Evolutionary conservation across 345 rosid genomes (phyloP), one percentile per base, ranked within the genome.

Genomic region (Luvunga scandens): DNA sequence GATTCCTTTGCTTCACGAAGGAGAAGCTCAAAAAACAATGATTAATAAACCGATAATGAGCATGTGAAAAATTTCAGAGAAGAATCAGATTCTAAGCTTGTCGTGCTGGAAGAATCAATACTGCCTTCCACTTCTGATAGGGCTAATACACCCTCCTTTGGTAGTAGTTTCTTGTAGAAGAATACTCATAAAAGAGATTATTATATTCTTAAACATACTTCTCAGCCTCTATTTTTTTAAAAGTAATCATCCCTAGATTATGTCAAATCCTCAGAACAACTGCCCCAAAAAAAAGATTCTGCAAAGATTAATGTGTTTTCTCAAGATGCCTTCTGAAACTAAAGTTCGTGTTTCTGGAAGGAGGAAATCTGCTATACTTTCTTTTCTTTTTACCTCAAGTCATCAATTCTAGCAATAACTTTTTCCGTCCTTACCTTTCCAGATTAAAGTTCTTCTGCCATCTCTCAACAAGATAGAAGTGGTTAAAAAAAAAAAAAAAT

Each of bases 21-120:
- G 30, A n/a, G 55, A 74, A 73, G 55, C 18, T 8, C 2, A 68
- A 76, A 62, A 59, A 79, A 61, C 72, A 87, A 73, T 64, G 83
- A 69, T 72, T 68, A 34, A 55, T 6, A 61, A 62, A 62, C 63
- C 28, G 21, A 70, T 4, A 72, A 81, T 63, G 59, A 78, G 80
- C 86, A 82, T 72, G 79, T 66, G 82, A 75, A 74, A 66, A 79
- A 28, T 71, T 66, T 82, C 62, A 39, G 72, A 34, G 57, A 48
- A 70, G 87, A 86, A 89, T 87, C 71, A 81, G 84, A 89, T 89
- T 83, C 92, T 60, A 79, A 28, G 67, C 81, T 83, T 87, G 81
- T 75, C 45, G 71, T 77, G 84, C 84, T 64, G 83, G 80, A 82
- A 82, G 91, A 88, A 87, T 84, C 56, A 60, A 85, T 84, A 73